Evolutionary conservation across 345 rosid genomes (phyloP), one percentile per base, ranked within the genome.

Genomic region (Populus tremula): DNA sequence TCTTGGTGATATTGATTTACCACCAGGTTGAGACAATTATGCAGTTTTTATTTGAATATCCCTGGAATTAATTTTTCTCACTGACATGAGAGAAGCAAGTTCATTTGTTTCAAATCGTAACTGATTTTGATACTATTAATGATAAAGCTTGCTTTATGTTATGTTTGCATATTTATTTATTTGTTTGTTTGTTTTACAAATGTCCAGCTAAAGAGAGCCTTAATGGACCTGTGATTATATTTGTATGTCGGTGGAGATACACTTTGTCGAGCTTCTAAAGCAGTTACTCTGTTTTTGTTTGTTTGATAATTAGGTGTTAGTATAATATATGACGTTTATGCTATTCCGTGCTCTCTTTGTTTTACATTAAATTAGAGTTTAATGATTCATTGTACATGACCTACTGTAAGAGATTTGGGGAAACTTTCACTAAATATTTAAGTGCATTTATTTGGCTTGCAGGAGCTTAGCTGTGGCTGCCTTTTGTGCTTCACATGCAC

Each of bases 351-450:
- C 25, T 43, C 16, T n/a, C 35, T 68, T 39, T 41, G 35, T 39
- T 43, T 16, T 69, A n/a, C 53, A 69, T 39, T 13, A 16, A 69
- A 69, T 69, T 43, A 25, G 41, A 36, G 43, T 39, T 38, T 43
- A 41, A 8, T 35, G 79, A 78, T 84, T 78, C 78, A 53, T 7
- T 75, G 80, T 71, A 77, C 67, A 18, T 16, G 72, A 18, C 63
- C 50, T 56, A 25, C 49, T 5, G 47, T 70, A 2, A 3, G 67
- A 29, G 18, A 13, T 14, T 18, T 38, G 45, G 49, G 6, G 45
- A 69, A 38, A 17, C 39, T 43, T 61, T 59, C 8, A 70, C 71
- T 74, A 56, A 43, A 5, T 33, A 23, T 62, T 53, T 61, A 5
- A 10, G 53, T 67, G 53, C 18, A 21, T 77, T 47, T 53, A 65